These are phyloP conservation scores for Penicillium silybi DNA, from an alignment of 495 filamentous ascomycete genomes.

Conservation along the genomic window DNA sequence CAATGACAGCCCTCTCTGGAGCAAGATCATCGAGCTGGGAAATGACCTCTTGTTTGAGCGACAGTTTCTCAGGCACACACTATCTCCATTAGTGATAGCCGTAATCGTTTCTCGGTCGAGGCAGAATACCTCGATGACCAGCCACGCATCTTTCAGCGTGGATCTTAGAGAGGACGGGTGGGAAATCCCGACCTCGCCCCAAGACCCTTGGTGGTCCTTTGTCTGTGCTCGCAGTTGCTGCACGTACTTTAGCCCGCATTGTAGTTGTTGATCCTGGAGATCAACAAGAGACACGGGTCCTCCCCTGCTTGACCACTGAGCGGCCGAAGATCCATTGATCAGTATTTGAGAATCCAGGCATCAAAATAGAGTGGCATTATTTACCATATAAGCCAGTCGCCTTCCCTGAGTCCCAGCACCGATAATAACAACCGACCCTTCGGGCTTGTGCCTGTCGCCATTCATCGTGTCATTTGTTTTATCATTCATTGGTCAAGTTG, in stretches of 20 bases:
- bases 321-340: not conserved
- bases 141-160: conserved; percentile 26
- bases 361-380: not conserved
- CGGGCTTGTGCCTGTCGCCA: not conserved
- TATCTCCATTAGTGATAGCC: conserved; percentile 4
- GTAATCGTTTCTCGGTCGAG: not conserved
- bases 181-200: conserved; percentile 17
- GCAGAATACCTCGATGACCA: conserved; percentile 36
- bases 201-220: conserved; percentile 3
- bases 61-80: conserved; percentile 34
- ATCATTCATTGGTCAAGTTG: no score
- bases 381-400: conserved; percentile 39
- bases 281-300: conserved; percentile 30
- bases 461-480: no score
- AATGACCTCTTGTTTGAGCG: conserved; percentile 26
- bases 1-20: conserved; percentile 26
- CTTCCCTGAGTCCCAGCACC: conserved; percentile 39
- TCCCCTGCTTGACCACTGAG: conserved; percentile 35
- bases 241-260: conserved; percentile 19
- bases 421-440: conserved; percentile 21
- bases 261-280: conserved; percentile 20
- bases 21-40: conserved; percentile 28
- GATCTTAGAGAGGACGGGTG: conserved; percentile 9
- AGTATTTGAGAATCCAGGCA: no score
- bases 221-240: conserved; percentile 17